These are phyloP conservation scores for Penicillium alfredii DNA, from an alignment of 495 filamentous ascomycete species.

Conservation along the genomic window DNA sequence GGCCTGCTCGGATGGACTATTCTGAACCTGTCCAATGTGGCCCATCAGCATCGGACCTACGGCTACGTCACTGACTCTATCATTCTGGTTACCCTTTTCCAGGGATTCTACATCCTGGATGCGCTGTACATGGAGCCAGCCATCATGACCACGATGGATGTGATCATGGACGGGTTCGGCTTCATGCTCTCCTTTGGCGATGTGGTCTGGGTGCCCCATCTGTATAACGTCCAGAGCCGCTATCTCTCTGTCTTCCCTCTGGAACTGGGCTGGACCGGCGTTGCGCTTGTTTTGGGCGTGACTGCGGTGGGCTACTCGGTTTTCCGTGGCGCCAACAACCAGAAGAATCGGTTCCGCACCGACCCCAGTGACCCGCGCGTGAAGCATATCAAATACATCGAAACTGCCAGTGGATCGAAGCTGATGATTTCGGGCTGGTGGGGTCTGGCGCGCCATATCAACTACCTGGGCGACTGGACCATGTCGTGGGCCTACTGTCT, in stretches of 20 bases:
- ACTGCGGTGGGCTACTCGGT: conserved; percentile 71
- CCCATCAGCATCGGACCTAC: conserved; percentile 78
- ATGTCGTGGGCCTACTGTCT: conserved; percentile 90
- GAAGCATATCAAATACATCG: conserved; percentile 75
- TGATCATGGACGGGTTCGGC: conserved; percentile 91
- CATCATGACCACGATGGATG: conserved; percentile 92
- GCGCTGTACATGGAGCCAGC: conserved; percentile 84
- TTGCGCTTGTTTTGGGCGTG: conserved; percentile 56
- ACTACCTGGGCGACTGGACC: conserved; percentile 96
- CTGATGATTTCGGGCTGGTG: conserved; percentile 91
- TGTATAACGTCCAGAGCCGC: conserved; percentile 79
- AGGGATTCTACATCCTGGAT: conserved; percentile 81
- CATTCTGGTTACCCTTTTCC: conserved; percentile 69
- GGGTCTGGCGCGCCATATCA: conserved; percentile 89
- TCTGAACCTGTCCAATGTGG: conserved; percentile 76
- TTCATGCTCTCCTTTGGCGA: conserved; percentile 97
- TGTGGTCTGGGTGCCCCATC: conserved; percentile 87
- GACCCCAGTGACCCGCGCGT: conserved; percentile 79
- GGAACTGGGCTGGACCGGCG: conserved; percentile 60
- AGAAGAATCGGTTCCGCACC: conserved; percentile 91
- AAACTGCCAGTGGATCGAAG: conserved; percentile 75
- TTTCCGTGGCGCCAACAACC: conserved; percentile 85
- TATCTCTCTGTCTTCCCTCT: conserved; percentile 83
- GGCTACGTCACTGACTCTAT: conserved; percentile 86
- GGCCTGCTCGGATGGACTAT: conserved; percentile 88